Base-by-base conservation (phyloP, 1,139 yeast genomes). In the Yamadazyma triangularis region DNA sequence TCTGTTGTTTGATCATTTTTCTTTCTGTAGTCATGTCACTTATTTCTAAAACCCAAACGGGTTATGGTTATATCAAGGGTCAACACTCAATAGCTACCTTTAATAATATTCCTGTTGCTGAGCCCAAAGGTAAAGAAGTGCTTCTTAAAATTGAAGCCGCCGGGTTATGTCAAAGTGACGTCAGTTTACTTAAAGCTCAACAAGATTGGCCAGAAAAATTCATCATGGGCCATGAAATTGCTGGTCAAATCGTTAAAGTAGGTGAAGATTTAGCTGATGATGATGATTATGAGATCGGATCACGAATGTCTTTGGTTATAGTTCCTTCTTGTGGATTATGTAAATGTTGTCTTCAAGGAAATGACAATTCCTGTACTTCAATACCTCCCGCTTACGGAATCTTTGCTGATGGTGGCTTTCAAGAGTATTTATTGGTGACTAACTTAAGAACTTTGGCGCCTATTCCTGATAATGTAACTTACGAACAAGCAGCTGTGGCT, bases 191-290 rank as follows among this genome's bases (percentile, higher is more conserved):
- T 16, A 44, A 51, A 19, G 65, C 62, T 9, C 41, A 52, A 32
- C 48, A 50, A 19, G n/a, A n/a, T n/a, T n/a, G n/a, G n/a, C 49
- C 62, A 31, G 42, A 51, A 13, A 52, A 54, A 27, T 70, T 66
- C 42, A 61, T 72, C 14, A 66, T 74, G 70, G 81, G 81, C 15
- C 80, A 74, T 48, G 80, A 75, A 47, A 66, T 74, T 24, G 74
- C 78, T 8, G 81, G 80, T 1, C 55, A 53, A 33, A 51, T 74
- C 18, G 64, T 57, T 16, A 53, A 56, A 14, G 60, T 60, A 3
- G 79, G 80, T 4, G 37, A 45, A 1, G 55, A 45, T 2, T 42
- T 62, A 23, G 56, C 51, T 4, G 44, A 43, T 22, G 45, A 50
- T 15, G 48, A 50, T 11, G 23, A 30, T 13, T 69, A 56, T 43